Conservation (phyloP, 306 rosid species). For the Sindora glabra region DNA sequence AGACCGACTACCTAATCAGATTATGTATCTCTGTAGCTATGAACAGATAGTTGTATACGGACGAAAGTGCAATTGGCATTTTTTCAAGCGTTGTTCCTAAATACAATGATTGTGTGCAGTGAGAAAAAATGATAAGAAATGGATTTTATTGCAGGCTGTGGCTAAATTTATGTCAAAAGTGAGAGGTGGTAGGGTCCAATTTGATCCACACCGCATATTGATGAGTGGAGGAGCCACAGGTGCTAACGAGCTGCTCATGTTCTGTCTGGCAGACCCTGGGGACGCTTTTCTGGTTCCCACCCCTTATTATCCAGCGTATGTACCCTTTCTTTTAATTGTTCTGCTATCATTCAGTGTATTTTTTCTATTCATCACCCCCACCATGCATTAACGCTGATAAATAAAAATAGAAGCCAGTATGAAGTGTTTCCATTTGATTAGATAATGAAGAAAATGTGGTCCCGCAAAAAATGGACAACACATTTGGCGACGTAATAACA, state of each 20-base stretch:
- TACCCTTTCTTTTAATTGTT: constrained; percentile 10
- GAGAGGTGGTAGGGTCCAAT: constrained; percentile 71
- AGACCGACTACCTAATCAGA: too few species aligned
- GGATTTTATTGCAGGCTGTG: constrained; percentile 40
- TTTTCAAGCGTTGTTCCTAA: too few species aligned
- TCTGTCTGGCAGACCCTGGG: constrained; percentile 81
- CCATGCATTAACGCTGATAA: neutral
- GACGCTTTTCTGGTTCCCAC: constrained; percentile 88
- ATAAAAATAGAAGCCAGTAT: too few species aligned
- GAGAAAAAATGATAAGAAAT: neutral
- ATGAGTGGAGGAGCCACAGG: constrained; percentile 99
- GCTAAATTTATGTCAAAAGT: constrained; percentile 78
- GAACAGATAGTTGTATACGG: too few species aligned
- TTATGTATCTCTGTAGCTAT: too few species aligned
- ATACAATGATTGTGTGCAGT: too few species aligned
- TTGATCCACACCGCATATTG: constrained; percentile 61
- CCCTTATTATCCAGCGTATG: constrained; percentile 91
- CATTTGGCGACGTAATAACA: too few species aligned
- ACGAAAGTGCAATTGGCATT: too few species aligned
- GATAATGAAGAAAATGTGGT: too few species aligned
- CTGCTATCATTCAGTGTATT: constrained; percentile 19
- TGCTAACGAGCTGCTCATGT: constrained; percentile 71
- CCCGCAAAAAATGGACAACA: too few species aligned
- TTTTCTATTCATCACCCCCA: neutral
- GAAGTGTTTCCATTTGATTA: too few species aligned